A percentile compares a stretch with the other conserved stretches of the same genome.
Conservation (phyloP, 805 yeast species). For the Sugiyamaella smithiae region DNA sequence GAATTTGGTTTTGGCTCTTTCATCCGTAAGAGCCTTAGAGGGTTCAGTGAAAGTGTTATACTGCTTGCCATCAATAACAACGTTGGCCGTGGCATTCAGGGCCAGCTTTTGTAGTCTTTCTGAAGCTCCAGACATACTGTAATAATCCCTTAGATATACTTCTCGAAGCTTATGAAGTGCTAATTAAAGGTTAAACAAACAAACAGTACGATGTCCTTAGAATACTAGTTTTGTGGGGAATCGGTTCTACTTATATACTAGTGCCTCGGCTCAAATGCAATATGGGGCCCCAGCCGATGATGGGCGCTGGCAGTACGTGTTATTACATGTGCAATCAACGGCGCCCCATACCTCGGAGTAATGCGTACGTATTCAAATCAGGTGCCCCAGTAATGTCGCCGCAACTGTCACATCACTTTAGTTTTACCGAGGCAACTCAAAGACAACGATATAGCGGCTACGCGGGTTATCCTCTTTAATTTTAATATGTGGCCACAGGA, state of each 20-base stretch:
- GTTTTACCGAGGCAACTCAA: too few species aligned
- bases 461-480: too few species aligned
- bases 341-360: neutral
- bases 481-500: too few species aligned
- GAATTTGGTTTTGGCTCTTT: slow-evolving; percentile 39
- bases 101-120: slow-evolving; percentile 7
- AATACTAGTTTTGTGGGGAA: neutral
- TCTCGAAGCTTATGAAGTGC: neutral
- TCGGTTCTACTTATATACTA: neutral
- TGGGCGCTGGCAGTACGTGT: too few species aligned
- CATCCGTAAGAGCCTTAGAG: slow-evolving; percentile 32
- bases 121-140: neutral
- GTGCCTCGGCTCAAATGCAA: slow-evolving; percentile 2
- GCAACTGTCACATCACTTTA: too few species aligned
- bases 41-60: slow-evolving; percentile 22
- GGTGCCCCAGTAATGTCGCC: too few species aligned
- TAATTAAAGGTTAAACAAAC: too few species aligned
- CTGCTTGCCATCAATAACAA: slow-evolving; percentile 24
- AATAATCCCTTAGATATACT: neutral
- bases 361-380: neutral
- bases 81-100: slow-evolving; percentile 24
- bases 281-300: neutral
- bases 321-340: too few species aligned
- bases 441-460: too few species aligned
- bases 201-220: slow-evolving; percentile 2